Percentiles rank a stretch among this genome's conserved stretches.
Conservation (phyloP, 176 grass and related monocot genomes). For the Bolboschoenus planiculmis region DNA sequence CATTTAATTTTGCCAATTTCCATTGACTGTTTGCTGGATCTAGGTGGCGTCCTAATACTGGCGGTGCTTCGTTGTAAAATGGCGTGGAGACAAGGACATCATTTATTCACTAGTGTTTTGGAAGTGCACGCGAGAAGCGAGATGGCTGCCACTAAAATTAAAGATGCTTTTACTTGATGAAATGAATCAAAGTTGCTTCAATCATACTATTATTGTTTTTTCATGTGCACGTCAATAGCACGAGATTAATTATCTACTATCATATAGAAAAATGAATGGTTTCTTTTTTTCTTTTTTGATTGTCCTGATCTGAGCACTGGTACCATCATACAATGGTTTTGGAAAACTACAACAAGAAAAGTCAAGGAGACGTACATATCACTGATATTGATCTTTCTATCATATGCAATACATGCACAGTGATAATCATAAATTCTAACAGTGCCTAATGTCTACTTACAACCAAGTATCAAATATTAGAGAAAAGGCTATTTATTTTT, state of each 20-base stretch:
- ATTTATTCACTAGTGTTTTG: background rate
- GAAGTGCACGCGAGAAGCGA: background rate
- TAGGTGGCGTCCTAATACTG: background rate
- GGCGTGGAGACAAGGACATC: slow-evolving; percentile 1
- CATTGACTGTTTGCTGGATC: slow-evolving; percentile 8
- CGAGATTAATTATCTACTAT: background rate
- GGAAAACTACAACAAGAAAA: background rate
- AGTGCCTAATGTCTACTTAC: background rate
- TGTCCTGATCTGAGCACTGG: background rate
- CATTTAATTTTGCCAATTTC: background rate
- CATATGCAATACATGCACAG: background rate
- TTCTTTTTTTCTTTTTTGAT: background rate
- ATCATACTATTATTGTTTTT: background rate
- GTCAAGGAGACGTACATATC: background rate
- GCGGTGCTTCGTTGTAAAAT: background rate
- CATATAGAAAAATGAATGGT: background rate
- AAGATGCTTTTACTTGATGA: background rate
- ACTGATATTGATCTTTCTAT: background rate
- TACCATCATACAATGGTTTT: background rate
- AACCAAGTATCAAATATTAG: background rate
- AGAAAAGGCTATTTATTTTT: background rate
- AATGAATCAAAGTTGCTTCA: too few relatives aligned
- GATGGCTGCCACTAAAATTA: background rate
- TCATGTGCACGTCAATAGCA: background rate
- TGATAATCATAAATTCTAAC: background rate